Evolutionary conservation across 106 monocot genomes (phyloP), one percentile per base, ranked within the genome.

Genomic region (Allium sativum): DNA sequence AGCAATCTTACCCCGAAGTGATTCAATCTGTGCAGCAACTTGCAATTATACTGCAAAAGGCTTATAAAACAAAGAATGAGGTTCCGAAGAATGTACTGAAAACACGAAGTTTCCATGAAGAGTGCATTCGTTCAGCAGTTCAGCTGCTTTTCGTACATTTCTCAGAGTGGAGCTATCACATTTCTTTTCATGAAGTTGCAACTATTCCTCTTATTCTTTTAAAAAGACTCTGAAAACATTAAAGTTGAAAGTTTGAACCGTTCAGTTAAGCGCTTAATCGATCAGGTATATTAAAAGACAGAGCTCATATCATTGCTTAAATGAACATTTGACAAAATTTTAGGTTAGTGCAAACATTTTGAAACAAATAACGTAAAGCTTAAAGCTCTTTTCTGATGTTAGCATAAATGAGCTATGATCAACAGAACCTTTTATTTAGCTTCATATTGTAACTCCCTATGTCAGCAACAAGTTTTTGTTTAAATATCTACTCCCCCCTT

Each of bases 111-210:
- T 96, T 84, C 56, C 77, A 84, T 9, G 87, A 87, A 58, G 75
- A 82, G 71, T 90, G 90, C 46, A 42, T 83, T 62, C 77, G 73
- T 66, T 79, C 73, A 71, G 79, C 81, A 18, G 48, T 96, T 40
- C 71, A 90, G 65, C 56, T 84, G 48, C 78, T 96, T 65, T 67
- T 78, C 44, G 77, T 69, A 22, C 95, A 96, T 71, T 82, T 96
- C 65, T 42, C 65, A 40, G 87, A 90, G 58, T 96, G 95, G 95
- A 84, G 87, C 58, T 78, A 86, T 68, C 87, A 87, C 58, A 70
- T 96, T 68, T 87, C 90, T 61, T 87, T 96, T 53, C 90, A 90
- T 17, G 95, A 96, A 68, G 73, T 96, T 18, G 75, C 77, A 71
- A 77, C 84, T 20, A 82, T 87, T 68, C 90, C 95, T 42, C 70